Percentiles rank a stretch among this genome's conserved stretches.
Evolutionary conservation across 331 rosid genomes (phyloP).

Genomic region (Rosa hybrid): DNA sequence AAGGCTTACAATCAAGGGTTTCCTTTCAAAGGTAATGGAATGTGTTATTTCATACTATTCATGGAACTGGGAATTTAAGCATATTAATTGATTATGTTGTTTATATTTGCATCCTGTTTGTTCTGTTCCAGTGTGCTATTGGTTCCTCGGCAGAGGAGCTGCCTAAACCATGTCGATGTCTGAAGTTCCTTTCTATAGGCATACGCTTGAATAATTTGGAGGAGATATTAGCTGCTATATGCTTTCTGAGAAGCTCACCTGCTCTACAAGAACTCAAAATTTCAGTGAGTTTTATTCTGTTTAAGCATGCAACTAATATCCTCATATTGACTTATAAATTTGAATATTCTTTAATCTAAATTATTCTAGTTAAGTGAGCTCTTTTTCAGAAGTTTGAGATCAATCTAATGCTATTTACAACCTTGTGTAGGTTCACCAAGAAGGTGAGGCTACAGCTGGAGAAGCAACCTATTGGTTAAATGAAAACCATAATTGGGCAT

Average conservation of each 20-base stretch:
- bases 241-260: constrained; percentile 61
- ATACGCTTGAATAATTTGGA: constrained; percentile 45
- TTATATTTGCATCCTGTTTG: constrained; percentile 14
- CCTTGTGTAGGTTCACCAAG: constrained; percentile 39
- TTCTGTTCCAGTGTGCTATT: constrained; percentile 6
- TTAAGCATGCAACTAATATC: background rate
- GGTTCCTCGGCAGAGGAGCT: constrained; percentile 5
- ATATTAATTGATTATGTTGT: background rate
- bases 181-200: constrained; percentile 51
- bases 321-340: background rate
- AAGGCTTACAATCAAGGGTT: constrained; percentile 38
- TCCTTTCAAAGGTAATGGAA: constrained; percentile 16
- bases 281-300: constrained; percentile 9
- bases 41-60: background rate
- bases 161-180: constrained; percentile 27
- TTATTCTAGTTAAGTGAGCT: background rate
- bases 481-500: background rate
- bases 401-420: constrained; percentile 12
- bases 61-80: background rate
- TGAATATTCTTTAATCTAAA: background rate
- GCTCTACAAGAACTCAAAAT: constrained; percentile 1
- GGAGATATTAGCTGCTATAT: constrained; percentile 53
- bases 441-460: constrained; percentile 12
- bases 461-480: background rate
- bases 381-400: background rate